Conservation (phyloP, 352 stramenopile species). For the Phytophthora crassamura region DNA sequence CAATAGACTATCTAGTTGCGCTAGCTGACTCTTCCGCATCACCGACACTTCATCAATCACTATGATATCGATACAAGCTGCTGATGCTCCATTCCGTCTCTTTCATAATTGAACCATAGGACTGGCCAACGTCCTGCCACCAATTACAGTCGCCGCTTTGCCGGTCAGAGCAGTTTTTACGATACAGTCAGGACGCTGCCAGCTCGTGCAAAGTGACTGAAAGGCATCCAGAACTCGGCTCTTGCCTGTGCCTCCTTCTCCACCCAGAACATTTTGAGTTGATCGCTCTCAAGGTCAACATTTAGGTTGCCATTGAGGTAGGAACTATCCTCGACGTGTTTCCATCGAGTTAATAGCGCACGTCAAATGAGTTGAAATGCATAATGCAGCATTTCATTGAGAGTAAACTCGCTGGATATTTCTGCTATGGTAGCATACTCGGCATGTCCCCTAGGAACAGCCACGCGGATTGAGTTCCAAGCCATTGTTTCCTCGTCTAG, state of each 20-base stretch:
- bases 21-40: conserved; percentile 1
- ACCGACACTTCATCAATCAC: conserved; percentile 7
- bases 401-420: background rate
- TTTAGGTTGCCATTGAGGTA: too few species aligned
- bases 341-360: too few species aligned
- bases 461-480: background rate
- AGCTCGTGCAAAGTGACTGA: conserved; percentile 1
- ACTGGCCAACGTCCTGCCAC: background rate
- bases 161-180: too few species aligned
- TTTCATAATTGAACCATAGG: background rate
- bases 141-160: too few species aligned
- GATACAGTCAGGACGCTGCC: too few species aligned
- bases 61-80: background rate
- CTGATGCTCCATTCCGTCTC: background rate
- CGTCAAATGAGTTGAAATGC: too few species aligned
- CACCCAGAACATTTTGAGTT: conserved; percentile 6
- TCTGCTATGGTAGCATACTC: background rate
- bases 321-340: too few species aligned
- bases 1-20: background rate
- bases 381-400: conserved; percentile 1
- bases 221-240: conserved; percentile 8
- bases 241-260: conserved; percentile 9
- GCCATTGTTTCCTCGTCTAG: background rate
- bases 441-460: background rate
- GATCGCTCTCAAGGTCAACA: background rate